phyloP scores from a whole-genome alignment of 75 land plant species.

The Sequoia sempervirens region DNA sequence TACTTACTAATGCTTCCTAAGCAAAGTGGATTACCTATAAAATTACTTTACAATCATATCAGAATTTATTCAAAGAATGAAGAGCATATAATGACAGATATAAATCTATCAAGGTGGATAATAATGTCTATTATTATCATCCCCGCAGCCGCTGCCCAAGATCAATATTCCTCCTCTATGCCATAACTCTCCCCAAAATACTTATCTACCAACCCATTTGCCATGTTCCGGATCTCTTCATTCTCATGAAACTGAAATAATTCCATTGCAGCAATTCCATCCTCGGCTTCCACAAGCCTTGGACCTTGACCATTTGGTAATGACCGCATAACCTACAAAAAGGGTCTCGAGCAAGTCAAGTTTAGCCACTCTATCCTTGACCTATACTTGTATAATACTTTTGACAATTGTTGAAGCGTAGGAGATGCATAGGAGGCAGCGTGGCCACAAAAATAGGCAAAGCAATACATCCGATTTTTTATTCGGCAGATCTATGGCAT shows the following conservation, averaged over 20 bases:
- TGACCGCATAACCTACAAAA: conserved; percentile 78
- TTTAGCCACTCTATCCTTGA: not conserved
- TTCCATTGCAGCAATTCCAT: conserved; percentile 96
- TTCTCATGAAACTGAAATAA: conserved; percentile 93
- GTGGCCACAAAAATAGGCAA: not conserved
- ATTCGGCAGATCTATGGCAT: not conserved
- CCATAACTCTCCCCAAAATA: conserved; percentile 95
- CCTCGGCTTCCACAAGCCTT: conserved; percentile 87
- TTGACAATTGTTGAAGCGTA: not conserved
- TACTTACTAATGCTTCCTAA: not conserved
- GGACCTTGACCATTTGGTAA: conserved; percentile 89
- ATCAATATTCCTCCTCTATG: conserved; percentile 38
- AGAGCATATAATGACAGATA: not conserved
- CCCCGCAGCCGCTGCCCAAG: not conserved
- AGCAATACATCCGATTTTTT: not conserved
- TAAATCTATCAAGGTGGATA: not conserved
- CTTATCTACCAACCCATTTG: conserved; percentile 80
- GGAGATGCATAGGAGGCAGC: not conserved
- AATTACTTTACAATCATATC: not conserved
- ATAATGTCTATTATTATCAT: not conserved
- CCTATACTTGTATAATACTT: not conserved
- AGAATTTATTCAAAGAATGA: not conserved
- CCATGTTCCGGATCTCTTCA: conserved; percentile 82
- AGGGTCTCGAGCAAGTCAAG: not conserved
- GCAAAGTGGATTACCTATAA: not conserved